Conservation (phyloP, 805 yeast species). For the Ogataea paraovalis region DNA sequence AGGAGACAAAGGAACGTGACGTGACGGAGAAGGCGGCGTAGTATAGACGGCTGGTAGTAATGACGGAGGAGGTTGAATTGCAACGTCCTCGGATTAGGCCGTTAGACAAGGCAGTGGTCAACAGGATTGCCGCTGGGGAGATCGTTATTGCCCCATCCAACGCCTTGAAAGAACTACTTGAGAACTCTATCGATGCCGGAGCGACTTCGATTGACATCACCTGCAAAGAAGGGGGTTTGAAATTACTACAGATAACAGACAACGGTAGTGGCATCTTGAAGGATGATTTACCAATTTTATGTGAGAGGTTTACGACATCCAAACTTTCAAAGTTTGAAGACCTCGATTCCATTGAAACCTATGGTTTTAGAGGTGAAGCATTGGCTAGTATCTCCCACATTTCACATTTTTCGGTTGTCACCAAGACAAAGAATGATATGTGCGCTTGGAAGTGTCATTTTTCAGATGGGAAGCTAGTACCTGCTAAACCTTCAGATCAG, state of each 20-base stretch:
- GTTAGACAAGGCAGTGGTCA: conserved; percentile 70
- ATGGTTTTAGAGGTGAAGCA: conserved; percentile 97
- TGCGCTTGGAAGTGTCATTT: conserved; percentile 75
- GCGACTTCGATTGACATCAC: conserved; percentile 70
- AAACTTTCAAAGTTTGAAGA: conserved; percentile 76
- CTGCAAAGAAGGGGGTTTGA: conserved; percentile 90
- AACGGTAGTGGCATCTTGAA: conserved; percentile 79
- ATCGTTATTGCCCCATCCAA: conserved; percentile 91
- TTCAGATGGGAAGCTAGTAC: conserved; percentile 57
- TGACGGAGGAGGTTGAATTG: background rate
- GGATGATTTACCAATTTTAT: conserved; percentile 73
- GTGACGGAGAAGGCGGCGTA: no score
- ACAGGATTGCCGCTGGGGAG: conserved; percentile 96
- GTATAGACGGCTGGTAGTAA: background rate
- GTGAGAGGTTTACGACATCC: conserved; percentile 91
- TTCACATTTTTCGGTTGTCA: conserved; percentile 72
- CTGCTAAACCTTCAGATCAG: conserved; percentile 35
- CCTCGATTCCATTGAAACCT: conserved; percentile 63
- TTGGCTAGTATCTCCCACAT: conserved; percentile 91
- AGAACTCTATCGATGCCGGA: conserved; percentile 87
- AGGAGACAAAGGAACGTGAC: no score
- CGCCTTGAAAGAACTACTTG: conserved; percentile 89
- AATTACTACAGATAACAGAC: conserved; percentile 80
- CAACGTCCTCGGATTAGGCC: conserved; percentile 21
- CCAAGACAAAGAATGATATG: conserved; percentile 56